phyloP scores from a whole-genome alignment of 257 asterid genomes.

The Penstemon davidsonii region DNA sequence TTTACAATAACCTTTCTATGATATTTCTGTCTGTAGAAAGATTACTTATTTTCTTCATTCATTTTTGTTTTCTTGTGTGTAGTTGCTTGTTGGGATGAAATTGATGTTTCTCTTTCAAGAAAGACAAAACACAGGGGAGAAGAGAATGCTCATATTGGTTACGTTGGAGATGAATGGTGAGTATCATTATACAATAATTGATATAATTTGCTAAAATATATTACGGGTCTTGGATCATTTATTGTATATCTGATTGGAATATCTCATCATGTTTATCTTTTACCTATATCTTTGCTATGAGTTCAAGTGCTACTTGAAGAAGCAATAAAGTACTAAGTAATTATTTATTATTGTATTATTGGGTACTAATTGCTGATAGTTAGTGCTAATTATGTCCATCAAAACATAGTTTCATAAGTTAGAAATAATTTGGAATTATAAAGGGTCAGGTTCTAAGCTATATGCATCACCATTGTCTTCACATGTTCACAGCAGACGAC shows the following conservation, averaged over 20 bases:
- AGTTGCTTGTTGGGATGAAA: slow-evolving; percentile 86
- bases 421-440: neutral
- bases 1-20: neutral
- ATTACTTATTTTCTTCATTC: neutral
- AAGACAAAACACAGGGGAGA: slow-evolving; percentile 32
- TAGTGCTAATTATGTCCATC: neutral
- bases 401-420: neutral
- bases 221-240: neutral
- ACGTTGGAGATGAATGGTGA: slow-evolving; percentile 88
- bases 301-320: slow-evolving; percentile 7
- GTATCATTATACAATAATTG: slow-evolving; percentile 22
- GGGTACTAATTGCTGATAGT: neutral
- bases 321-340: neutral
- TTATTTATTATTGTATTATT: neutral
- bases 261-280: neutral
- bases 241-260: too few relatives aligned
- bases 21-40: neutral
- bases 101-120: slow-evolving; percentile 36
- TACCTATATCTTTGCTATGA: neutral
- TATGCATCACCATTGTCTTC: neutral
- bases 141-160: slow-evolving; percentile 55
- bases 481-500: neutral
- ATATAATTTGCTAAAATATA: neutral
- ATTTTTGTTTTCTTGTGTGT: slow-evolving; percentile 34
- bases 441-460: neutral